Conservation (phyloP, 352 stramenopile genomes). For the Paralagenidium karlingii region DNA sequence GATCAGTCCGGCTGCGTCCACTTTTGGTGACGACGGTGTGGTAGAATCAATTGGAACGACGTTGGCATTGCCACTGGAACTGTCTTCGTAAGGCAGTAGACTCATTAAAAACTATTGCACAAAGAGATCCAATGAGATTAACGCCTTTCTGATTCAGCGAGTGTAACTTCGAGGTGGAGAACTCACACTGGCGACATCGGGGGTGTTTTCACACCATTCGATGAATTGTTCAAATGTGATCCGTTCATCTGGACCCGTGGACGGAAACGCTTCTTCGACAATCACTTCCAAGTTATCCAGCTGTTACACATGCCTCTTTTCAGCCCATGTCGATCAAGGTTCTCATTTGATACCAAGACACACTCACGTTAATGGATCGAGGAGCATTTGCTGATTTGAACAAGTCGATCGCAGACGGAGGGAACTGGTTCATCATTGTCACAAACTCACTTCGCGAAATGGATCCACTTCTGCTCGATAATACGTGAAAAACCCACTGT, state of each 20-base stretch:
- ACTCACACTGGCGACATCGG: conserved; percentile 55
- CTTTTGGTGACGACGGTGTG: not conserved
- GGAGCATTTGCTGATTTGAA: conserved; percentile 15
- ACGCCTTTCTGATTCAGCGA: no score
- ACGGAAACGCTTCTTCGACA: conserved; percentile 67
- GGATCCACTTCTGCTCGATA: conserved; percentile 47
- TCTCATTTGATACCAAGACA: no score
- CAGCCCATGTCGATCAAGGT: no score
- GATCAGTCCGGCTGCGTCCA: not conserved
- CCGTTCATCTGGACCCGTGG: conserved; percentile 26
- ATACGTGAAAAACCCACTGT: conserved; percentile 12
- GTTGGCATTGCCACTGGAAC: conserved; percentile 12
- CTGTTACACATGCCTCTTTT: no score
- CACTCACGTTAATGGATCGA: no score
- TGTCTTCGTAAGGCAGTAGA: conserved; percentile 54
- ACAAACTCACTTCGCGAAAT: conserved; percentile 79
- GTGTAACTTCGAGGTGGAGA: not conserved
- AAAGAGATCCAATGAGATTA: not conserved
- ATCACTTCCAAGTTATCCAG: conserved; percentile 70
- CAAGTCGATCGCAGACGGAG: conserved; percentile 48
- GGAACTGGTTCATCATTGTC: conserved; percentile 80
- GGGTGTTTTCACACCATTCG: conserved; percentile 71
- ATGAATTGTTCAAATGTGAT: conserved; percentile 84
- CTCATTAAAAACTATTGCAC: conserved; percentile 67
- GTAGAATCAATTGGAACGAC: no score